A percentile compares a stretch with the other conserved stretches of the same genome.
These are phyloP conservation scores for Rhytidhysteron rufulum DNA, from an alignment of 2,329 filamentous ascomycete species.

Conservation along the genomic window DNA sequence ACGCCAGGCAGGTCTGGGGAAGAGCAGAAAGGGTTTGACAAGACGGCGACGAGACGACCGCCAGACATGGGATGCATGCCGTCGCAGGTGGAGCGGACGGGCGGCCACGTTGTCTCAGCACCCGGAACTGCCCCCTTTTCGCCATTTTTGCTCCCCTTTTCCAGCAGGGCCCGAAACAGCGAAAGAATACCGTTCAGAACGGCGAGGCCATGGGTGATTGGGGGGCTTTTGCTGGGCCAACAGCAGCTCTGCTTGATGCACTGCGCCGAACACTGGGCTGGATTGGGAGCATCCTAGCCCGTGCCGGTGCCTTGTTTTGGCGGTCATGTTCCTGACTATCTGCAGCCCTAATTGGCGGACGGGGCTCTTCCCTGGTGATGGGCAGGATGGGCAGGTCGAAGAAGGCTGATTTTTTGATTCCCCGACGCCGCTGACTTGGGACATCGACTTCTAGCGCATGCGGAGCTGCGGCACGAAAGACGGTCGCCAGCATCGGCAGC, in stretches of 20 bases:
- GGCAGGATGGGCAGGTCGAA: background rate
- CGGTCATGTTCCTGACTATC: constrained; percentile 4
- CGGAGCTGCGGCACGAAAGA: background rate
- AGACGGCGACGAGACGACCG: background rate
- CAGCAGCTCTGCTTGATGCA: background rate
- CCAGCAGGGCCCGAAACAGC: too few species aligned
- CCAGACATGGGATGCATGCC: too few species aligned
- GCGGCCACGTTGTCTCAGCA: constrained; percentile 4
- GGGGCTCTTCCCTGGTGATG: background rate
- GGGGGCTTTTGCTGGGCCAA: too few species aligned
- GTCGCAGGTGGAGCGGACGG: background rate
- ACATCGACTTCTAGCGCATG: constrained; percentile 1
- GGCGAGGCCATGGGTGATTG: background rate
- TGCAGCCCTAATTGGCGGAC: constrained; percentile 4
- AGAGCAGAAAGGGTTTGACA: background rate
- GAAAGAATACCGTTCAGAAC: too few species aligned
- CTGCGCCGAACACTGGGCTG: background rate
- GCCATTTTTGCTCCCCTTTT: background rate
- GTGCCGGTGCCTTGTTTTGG: constrained; percentile 1
- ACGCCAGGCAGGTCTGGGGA: too few species aligned
- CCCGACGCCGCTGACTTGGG: constrained; percentile 1
- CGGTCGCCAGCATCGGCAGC: background rate
- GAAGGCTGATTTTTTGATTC: too few species aligned
- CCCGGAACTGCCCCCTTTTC: background rate
- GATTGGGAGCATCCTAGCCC: background rate